Conservation (phyloP, 2,329 filamentous ascomycete genomes). For the Tolypocladium ovalisporum region DNA sequence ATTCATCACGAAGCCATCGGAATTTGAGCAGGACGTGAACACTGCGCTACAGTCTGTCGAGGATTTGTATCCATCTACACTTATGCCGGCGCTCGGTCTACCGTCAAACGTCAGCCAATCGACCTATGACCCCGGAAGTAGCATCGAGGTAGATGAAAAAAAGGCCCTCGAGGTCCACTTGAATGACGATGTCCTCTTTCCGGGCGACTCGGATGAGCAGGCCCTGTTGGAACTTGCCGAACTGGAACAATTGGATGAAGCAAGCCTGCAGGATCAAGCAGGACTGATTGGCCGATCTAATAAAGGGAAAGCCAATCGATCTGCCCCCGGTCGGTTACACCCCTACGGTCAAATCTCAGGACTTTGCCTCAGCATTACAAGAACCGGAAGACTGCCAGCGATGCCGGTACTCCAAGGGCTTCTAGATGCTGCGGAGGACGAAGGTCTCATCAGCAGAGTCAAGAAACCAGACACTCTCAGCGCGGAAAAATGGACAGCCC, state of each 20-base stretch:
- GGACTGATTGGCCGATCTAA: not conserved
- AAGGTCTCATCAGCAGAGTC: conserved; percentile 18
- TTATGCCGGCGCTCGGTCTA: conserved; percentile 37
- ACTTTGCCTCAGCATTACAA: conserved; percentile 30
- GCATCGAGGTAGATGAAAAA: conserved; percentile 55
- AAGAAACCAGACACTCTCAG: conserved; percentile 4
- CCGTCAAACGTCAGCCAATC: conserved; percentile 28
- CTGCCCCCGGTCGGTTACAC: not conserved
- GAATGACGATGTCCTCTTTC: conserved; percentile 35
- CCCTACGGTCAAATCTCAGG: conserved; percentile 14
- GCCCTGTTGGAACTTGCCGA: conserved; percentile 17
- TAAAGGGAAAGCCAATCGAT: not conserved
- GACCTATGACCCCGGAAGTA: conserved; percentile 22
- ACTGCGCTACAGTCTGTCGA: conserved; percentile 76
- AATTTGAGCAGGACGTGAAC: conserved; percentile 50
- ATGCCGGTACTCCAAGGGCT: conserved; percentile 28
- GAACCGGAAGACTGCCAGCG: conserved; percentile 20
- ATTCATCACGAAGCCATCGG: conserved; percentile 49
- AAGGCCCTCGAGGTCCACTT: conserved; percentile 37
- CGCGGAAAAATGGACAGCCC: conserved; percentile 16
- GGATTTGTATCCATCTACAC: conserved; percentile 67
- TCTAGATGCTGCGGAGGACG: conserved; percentile 27
- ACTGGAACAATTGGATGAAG: not conserved
- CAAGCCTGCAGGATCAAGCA: not conserved
- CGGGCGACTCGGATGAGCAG: conserved; percentile 45